A percentile compares a stretch with the other conserved stretches of the same genome.
Conservation (phyloP, 2,329 filamentous ascomycete genomes). For the Monosporascus sp. region DNA sequence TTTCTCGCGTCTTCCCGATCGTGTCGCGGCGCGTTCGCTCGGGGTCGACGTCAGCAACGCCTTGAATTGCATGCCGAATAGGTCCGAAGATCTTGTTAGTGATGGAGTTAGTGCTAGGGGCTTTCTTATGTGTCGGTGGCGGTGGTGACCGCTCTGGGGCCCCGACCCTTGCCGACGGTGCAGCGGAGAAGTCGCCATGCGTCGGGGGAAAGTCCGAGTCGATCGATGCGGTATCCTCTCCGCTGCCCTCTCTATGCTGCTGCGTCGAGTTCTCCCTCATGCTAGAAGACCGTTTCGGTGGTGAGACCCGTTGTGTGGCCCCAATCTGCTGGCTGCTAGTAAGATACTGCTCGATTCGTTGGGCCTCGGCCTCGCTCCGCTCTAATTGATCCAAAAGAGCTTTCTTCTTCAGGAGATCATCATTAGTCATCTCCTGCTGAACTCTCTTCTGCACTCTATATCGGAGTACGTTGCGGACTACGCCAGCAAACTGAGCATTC, state of each 20-base stretch:
- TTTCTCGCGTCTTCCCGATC: slow-evolving; percentile 93
- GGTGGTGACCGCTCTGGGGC: slow-evolving; percentile 50
- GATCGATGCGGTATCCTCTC: slow-evolving; percentile 81
- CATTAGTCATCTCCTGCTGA: slow-evolving; percentile 94
- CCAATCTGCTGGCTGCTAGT: slow-evolving; percentile 62
- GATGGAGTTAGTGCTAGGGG: slow-evolving; percentile 81
- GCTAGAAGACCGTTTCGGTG: slow-evolving; percentile 64
- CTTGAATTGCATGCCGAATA: slow-evolving; percentile 91
- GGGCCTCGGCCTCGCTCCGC: slow-evolving; percentile 85
- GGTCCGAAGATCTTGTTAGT: slow-evolving; percentile 92
- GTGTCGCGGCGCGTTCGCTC: slow-evolving; percentile 88
- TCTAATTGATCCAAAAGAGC: slow-evolving; percentile 82
- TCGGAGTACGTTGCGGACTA: slow-evolving; percentile 81
- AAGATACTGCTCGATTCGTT: slow-evolving; percentile 89
- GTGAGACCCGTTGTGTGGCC: slow-evolving; percentile 29
- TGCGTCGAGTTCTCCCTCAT: slow-evolving; percentile 46
- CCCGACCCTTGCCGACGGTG: slow-evolving; percentile 71
- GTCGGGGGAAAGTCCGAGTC: slow-evolving; percentile 95
- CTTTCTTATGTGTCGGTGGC: slow-evolving; percentile 66
- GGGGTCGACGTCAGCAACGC: slow-evolving; percentile 92
- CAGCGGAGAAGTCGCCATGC: slow-evolving; percentile 66
- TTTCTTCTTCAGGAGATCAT: slow-evolving; percentile 86
- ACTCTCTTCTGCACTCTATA: slow-evolving; percentile 92
- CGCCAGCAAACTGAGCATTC: slow-evolving; percentile 92
- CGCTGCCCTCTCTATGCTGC: slow-evolving; percentile 51